A percentile compares a stretch with the other conserved stretches of the same genome.
Evolutionary conservation across 306 rosid species (phyloP).

Genomic region (Quercus dentata): DNA sequence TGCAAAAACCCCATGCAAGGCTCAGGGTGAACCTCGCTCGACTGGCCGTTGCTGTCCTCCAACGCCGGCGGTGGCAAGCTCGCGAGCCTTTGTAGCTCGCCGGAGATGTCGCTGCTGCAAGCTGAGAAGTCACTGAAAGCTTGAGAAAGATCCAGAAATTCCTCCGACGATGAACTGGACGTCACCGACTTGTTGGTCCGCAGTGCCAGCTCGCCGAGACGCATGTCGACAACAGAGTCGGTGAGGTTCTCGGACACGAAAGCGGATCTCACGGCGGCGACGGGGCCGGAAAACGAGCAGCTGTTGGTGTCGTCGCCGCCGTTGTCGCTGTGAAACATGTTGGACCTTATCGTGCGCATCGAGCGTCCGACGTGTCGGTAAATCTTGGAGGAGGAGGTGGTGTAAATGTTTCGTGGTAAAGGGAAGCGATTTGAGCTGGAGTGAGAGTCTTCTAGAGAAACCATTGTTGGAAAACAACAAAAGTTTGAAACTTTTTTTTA

Average conservation of each 20-base stretch:
- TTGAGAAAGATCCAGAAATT: conserved; percentile 76
- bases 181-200: conserved; percentile 40
- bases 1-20: conserved; percentile 86
- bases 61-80: conserved; percentile 8
- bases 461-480: conserved; percentile 37
- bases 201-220: conserved; percentile 80
- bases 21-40: conserved; percentile 41
- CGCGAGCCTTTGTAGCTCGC: conserved; percentile 86
- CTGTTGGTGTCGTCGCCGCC: conserved; percentile 40
- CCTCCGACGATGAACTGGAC: conserved; percentile 43
- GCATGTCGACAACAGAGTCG: conserved; percentile 82
- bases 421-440: conserved; percentile 61
- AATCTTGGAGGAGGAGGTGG: conserved; percentile 42
- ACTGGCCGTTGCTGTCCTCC: conserved; percentile 3
- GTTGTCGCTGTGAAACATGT: conserved; percentile 35
- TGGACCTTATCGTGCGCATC: conserved; percentile 89
- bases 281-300: conserved; percentile 35
- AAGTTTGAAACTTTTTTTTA: no score
- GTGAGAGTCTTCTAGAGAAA: conserved; percentile 73
- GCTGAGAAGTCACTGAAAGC: conserved; percentile 87
- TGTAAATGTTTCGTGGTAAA: conserved; percentile 37
- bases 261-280: conserved; percentile 41
- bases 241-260: conserved; percentile 66
- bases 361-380: conserved; percentile 72
- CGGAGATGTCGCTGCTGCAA: conserved; percentile 91